A percentile compares a stretch with the other conserved stretches of the same genome.
phyloP scores from a whole-genome alignment of 2,329 filamentous ascomycete species.

The Aspergillus tamarii region DNA sequence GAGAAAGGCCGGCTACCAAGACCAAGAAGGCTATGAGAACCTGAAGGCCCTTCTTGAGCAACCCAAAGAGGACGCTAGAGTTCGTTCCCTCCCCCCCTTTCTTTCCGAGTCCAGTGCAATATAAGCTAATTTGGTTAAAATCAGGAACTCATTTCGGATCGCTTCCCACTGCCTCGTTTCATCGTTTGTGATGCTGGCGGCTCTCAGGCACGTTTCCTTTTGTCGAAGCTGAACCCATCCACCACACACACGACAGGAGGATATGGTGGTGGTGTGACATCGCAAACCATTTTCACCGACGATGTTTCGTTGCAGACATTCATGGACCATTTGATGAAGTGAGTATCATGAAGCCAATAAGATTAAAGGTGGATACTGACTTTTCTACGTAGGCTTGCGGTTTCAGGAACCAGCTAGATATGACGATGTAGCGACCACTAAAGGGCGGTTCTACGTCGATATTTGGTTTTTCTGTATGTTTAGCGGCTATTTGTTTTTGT shows the following conservation, averaged over 20 bases:
- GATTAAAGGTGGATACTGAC: constrained; percentile 29
- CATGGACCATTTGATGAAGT: constrained; percentile 99
- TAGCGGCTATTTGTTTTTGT: constrained; percentile 41
- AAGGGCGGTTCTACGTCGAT: constrained; percentile 35
- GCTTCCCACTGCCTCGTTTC: constrained; percentile 97
- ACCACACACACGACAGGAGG: constrained; percentile 94
- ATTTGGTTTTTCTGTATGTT: constrained; percentile 45
- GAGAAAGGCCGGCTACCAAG: constrained; percentile 97
- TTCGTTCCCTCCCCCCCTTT: constrained; percentile 50
- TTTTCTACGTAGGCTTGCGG: constrained; percentile 46
- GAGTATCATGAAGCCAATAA: constrained; percentile 43
- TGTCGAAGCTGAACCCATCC: constrained; percentile 96
- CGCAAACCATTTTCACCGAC: constrained; percentile 98
- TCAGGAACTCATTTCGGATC: constrained; percentile 92
- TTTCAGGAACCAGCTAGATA: constrained; percentile 53
- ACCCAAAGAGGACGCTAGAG: constrained; percentile 94
- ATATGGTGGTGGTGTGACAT: constrained; percentile 86
- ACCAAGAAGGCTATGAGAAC: constrained; percentile 97
- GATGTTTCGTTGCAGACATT: constrained; percentile 98
- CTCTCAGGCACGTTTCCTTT: constrained; percentile 92
- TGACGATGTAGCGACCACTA: constrained; percentile 37
- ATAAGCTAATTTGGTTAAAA: constrained; percentile 9
- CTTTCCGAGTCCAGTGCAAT: background rate
- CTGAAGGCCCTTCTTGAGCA: constrained; percentile 85
- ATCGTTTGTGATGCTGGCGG: constrained; percentile 99